These are phyloP conservation scores for Arthroderma sp. DNA, from an alignment of 2,329 filamentous ascomycete genomes.

Conservation along the genomic window DNA sequence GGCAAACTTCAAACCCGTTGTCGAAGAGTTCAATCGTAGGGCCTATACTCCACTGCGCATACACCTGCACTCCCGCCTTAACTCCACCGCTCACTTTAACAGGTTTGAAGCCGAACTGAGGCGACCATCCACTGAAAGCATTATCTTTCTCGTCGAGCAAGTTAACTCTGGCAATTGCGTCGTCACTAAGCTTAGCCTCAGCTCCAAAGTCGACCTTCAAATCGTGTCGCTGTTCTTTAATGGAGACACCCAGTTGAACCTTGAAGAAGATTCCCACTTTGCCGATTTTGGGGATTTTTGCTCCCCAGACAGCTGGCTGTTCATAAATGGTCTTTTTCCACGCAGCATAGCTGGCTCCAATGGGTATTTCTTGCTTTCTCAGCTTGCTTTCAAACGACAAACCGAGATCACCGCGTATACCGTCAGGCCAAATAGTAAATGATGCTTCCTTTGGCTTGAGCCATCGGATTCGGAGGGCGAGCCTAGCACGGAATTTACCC, in stretches of 20 bases:
- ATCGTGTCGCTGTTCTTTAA: background rate
- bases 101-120: background rate
- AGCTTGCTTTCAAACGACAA: background rate
- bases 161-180: slow-evolving; percentile 1
- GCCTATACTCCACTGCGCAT: background rate
- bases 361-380: too few relatives aligned
- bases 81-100: background rate
- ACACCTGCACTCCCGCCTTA: background rate
- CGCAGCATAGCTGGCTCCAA: too few relatives aligned
- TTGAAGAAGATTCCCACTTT: slow-evolving; percentile 2
- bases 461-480: background rate
- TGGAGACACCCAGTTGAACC: slow-evolving; percentile 1
- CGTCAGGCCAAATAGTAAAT: background rate
- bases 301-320: too few relatives aligned
- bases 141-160: background rate
- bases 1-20: background rate
- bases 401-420: slow-evolving; percentile 3
- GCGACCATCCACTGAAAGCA: slow-evolving; percentile 1
- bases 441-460: slow-evolving; percentile 2
- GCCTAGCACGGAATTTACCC: background rate
- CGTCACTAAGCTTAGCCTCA: background rate
- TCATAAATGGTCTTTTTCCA: too few relatives aligned
- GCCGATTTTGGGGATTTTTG: background rate
- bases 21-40: background rate
- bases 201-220: background rate